Evolutionary conservation across 2,329 filamentous ascomycete species (phyloP).

Genomic region (Cladosporium sp.): DNA sequence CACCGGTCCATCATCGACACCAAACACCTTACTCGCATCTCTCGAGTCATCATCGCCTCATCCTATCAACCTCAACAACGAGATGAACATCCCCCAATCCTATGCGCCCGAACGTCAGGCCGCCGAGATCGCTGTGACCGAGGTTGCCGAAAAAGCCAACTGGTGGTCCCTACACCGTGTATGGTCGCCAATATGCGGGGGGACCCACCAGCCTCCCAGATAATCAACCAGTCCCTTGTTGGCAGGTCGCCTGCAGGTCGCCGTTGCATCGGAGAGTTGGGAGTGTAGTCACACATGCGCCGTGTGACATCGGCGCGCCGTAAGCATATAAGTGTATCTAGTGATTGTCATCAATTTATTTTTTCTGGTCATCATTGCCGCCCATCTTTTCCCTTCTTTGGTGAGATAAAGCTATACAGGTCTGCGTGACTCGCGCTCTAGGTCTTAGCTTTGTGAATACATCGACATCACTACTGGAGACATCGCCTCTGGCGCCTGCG

Average conservation of each 20-base stretch:
- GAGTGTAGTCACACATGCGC: slow-evolving; percentile 7
- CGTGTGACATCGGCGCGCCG: slow-evolving; percentile 5
- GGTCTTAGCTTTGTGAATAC: not conserved
- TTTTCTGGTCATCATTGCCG: not conserved
- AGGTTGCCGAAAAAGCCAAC: not conserved
- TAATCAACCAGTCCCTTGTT: not conserved
- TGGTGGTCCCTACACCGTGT: not conserved
- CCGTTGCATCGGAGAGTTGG: slow-evolving; percentile 4
- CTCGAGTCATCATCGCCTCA: not conserved
- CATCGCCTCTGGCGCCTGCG: not conserved
- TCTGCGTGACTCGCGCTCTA: not conserved
- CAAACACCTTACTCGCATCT: too few species aligned
- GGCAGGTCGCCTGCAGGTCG: not conserved
- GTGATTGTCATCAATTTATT: not conserved
- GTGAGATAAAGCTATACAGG: not conserved
- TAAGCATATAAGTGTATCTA: not conserved
- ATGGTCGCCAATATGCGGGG: slow-evolving; percentile 4
- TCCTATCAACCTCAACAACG: not conserved
- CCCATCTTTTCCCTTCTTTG: not conserved
- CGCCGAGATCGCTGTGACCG: slow-evolving; percentile 10
- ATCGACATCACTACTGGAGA: not conserved
- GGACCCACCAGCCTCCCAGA: slow-evolving; percentile 3
- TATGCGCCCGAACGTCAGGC: not conserved
- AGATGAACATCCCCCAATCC: not conserved
- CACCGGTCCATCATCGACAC: too few species aligned